A percentile compares a stretch with the other conserved stretches of the same genome.
Conservation (phyloP, 176 grass and related monocot genomes). For the Triticum aestivum region IWGSC_CS_RefSeq_v2.1 NC_057810.1:568751503-568752002, state of each 20-base stretch:
- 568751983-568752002: conserved; percentile 71
- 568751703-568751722: not conserved
- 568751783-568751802: no score
- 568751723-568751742: no score
- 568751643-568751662: not conserved
- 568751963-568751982: conserved; percentile 82
- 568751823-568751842: no score
- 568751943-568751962: conserved; percentile 64
- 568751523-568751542: not conserved
- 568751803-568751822: no score
- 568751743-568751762: no score
- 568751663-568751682: not conserved
- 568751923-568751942: conserved; percentile 78
- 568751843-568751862: not conserved
- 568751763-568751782: no score
- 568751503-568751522: not conserved
- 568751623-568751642: no score
- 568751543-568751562: not conserved
- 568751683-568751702: not conserved
- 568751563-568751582: not conserved
- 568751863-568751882: not conserved
- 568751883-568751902: not conserved
- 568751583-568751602: no score
- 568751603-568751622: no score
- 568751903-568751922: conserved; percentile 31